Percentiles rank a stretch among this genome's conserved stretches.
These are phyloP conservation scores for Paramecium pentaurelia DNA, from an alignment of 73 alveolate species.

Conservation along the genomic window DNA sequence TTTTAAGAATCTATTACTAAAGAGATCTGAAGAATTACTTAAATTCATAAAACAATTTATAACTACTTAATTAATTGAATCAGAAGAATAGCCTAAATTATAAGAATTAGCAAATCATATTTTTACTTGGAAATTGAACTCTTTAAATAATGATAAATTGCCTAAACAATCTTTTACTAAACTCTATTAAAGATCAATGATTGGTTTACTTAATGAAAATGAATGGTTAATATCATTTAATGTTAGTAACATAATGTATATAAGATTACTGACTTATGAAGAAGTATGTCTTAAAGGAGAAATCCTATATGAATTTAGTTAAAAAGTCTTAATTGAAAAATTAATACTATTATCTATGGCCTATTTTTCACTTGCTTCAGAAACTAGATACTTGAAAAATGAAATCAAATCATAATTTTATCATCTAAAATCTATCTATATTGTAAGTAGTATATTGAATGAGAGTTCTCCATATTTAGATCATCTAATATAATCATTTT, in stretches of 20 bases:
- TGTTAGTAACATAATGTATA: not conserved
- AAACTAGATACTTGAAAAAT: not conserved
- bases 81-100: not conserved
- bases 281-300: slow-evolving; percentile 32
- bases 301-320: not conserved
- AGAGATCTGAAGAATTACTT: not conserved
- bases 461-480: not conserved
- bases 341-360: not conserved
- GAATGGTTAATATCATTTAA: not conserved
- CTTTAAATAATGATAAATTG: not conserved
- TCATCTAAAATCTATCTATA: not conserved
- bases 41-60: not conserved
- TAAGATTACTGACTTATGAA: not conserved
- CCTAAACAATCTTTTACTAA: not conserved
- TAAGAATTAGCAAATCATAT: not conserved
- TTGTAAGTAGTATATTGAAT: not conserved
- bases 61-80: not conserved
- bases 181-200: not conserved
- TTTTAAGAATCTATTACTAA: too few relatives aligned
- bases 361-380: not conserved
- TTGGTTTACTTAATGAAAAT: not conserved
- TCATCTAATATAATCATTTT: not conserved
- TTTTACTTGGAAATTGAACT: not conserved
- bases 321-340: not conserved
- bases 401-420: not conserved